phyloP scores from a whole-genome alignment of 495 filamentous ascomycete species.

The Terfezia claveryi region DNA sequence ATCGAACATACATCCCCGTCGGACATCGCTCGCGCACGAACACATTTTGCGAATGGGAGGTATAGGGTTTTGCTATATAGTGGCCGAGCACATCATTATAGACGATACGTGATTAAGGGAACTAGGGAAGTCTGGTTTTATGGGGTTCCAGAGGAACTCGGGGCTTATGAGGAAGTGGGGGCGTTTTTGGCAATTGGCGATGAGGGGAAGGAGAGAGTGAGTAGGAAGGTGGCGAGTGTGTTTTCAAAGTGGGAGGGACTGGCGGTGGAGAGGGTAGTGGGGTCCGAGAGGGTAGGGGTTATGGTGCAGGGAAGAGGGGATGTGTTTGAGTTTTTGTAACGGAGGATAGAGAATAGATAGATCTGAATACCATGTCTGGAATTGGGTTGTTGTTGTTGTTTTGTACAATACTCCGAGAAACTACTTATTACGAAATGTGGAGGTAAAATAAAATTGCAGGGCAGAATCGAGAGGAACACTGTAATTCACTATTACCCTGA shows the following conservation, averaged over 20 bases:
- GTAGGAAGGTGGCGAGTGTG: constrained; percentile 36
- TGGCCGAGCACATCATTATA: constrained; percentile 84
- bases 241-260: constrained; percentile 79
- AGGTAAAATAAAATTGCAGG: no score
- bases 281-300: constrained; percentile 42
- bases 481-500: no score
- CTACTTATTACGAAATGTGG: no score
- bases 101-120: constrained; percentile 56
- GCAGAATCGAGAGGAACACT: no score
- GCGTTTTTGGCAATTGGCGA: constrained; percentile 30
- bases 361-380: no score
- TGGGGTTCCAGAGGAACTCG: constrained; percentile 64
- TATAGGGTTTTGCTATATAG: constrained; percentile 75
- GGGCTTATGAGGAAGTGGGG: constrained; percentile 74
- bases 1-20: constrained; percentile 57
- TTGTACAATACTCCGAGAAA: no score
- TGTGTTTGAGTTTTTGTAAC: constrained; percentile 62
- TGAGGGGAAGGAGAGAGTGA: constrained; percentile 29
- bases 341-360: no score
- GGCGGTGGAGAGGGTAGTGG: constrained; percentile 75
- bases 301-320: constrained; percentile 60
- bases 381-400: no score
- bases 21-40: constrained; percentile 60
- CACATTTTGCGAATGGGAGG: constrained; percentile 64
- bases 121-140: constrained; percentile 69